These are phyloP conservation scores for Cenchrus americanus DNA, from an alignment of 176 grass and related monocot genomes.

Conservation along the genomic window DNA sequence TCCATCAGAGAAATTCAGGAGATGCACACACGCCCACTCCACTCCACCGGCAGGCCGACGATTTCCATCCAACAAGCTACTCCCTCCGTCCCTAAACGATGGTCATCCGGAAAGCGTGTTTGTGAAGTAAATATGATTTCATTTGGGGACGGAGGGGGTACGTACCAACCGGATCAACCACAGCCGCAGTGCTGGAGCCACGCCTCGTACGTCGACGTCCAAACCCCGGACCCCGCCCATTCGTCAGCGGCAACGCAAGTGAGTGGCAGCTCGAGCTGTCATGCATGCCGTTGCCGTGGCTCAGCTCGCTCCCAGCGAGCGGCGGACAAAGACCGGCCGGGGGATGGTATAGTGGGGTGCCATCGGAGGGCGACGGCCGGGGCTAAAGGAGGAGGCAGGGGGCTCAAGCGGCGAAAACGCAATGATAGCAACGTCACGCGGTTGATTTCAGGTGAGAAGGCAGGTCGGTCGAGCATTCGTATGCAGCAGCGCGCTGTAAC, in stretches of 20 bases:
- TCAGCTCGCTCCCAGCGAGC: not conserved
- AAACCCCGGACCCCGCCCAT: conserved; percentile 3
- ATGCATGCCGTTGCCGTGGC: not conserved
- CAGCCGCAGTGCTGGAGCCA: not conserved
- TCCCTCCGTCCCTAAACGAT: no score
- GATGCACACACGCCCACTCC: not conserved
- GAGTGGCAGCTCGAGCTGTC: conserved; percentile 16
- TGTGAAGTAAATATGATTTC: no score
- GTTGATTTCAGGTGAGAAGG: conserved; percentile 32
- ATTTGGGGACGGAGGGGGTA: no score
- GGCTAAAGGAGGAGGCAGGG: not conserved
- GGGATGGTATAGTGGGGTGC: conserved; percentile 35
- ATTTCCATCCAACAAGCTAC: conserved; percentile 12
- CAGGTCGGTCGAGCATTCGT: not conserved
- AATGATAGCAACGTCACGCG: conserved; percentile 37
- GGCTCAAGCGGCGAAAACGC: conserved; percentile 19
- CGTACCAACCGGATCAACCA: not conserved
- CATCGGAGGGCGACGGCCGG: conserved; percentile 40
- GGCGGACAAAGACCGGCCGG: not conserved
- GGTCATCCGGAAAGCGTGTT: no score
- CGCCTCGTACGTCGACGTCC: conserved; percentile 15
- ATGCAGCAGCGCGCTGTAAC: not conserved
- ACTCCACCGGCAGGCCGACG: not conserved
- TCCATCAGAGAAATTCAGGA: conserved; percentile 3
- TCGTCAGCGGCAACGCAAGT: not conserved